Evolutionary conservation across 306 rosid genomes (phyloP).

Genomic region (Inga leiocalycina): DNA sequence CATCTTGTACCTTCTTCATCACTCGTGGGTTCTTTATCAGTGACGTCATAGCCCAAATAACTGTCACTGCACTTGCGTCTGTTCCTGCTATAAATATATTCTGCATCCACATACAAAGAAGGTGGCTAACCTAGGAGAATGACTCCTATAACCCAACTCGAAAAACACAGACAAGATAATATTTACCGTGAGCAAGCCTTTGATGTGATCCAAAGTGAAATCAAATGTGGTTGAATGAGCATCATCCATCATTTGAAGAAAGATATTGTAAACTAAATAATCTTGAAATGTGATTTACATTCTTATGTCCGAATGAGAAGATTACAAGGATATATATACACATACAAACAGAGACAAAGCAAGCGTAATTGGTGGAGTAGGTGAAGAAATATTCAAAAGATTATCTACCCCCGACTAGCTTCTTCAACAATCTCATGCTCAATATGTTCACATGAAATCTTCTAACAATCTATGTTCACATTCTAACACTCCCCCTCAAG

Average conservation of each 20-base stretch:
- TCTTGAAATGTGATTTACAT: too few relatives aligned
- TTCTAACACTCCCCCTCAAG: too few relatives aligned
- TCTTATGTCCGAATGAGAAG: too few relatives aligned
- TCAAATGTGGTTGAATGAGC: neutral
- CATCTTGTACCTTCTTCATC: constrained; percentile 33
- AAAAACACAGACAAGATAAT: neutral
- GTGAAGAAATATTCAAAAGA: too few relatives aligned
- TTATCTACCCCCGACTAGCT: too few relatives aligned
- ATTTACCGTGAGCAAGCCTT: neutral
- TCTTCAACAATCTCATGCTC: too few relatives aligned
- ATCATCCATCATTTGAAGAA: neutral
- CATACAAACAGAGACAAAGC: too few relatives aligned
- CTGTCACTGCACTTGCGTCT: constrained; percentile 28
- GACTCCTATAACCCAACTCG: neutral
- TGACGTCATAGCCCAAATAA: constrained; percentile 45
- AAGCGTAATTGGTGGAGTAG: too few relatives aligned
- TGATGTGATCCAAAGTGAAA: neutral
- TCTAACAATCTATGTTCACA: too few relatives aligned
- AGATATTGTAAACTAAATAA: too few relatives aligned
- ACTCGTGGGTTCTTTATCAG: constrained; percentile 30
- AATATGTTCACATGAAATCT: too few relatives aligned
- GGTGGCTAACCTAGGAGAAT: neutral
- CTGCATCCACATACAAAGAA: constrained; percentile 31
- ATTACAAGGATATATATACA: too few relatives aligned
- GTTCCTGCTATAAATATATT: constrained; percentile 48